phyloP scores from a whole-genome alignment of 2,329 filamentous ascomycete species.

The Thyridium curvatum region DNA sequence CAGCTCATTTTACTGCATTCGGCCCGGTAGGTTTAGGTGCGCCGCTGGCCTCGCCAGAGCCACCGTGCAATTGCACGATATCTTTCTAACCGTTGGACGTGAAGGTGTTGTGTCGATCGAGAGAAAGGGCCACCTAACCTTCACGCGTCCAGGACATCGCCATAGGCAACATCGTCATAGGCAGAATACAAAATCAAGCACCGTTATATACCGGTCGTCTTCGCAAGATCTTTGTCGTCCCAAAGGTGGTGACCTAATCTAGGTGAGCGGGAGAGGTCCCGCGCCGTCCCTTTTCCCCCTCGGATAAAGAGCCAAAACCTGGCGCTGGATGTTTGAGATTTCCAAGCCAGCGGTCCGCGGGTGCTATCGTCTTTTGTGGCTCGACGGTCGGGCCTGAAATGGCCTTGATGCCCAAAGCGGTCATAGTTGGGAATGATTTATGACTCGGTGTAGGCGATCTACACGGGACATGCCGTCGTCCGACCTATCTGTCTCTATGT shows the following conservation, averaged over 20 bases:
- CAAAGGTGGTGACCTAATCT: not conserved
- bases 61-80: too few relatives aligned
- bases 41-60: too few relatives aligned
- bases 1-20: too few relatives aligned
- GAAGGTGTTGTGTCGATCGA: too few relatives aligned
- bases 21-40: too few relatives aligned
- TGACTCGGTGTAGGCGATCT: not conserved
- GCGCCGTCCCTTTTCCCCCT: constrained; percentile 14
- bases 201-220: not conserved
- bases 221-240: not conserved
- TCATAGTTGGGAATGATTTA: not conserved
- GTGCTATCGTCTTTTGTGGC: too few relatives aligned
- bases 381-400: too few relatives aligned
- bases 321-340: constrained; percentile 10
- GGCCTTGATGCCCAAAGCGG: not conserved
- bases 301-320: constrained; percentile 14
- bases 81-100: too few relatives aligned
- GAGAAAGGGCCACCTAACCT: too few relatives aligned
- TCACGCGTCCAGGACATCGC: not conserved
- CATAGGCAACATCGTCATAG: constrained; percentile 1
- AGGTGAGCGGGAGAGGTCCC: constrained; percentile 7
- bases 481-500: too few relatives aligned
- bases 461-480: not conserved
- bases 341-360: constrained; percentile 12
- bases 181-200: constrained; percentile 1